Evolutionary conservation across 2,329 filamentous ascomycete genomes (phyloP).

Genomic region (Botrytis galanthina): DNA sequence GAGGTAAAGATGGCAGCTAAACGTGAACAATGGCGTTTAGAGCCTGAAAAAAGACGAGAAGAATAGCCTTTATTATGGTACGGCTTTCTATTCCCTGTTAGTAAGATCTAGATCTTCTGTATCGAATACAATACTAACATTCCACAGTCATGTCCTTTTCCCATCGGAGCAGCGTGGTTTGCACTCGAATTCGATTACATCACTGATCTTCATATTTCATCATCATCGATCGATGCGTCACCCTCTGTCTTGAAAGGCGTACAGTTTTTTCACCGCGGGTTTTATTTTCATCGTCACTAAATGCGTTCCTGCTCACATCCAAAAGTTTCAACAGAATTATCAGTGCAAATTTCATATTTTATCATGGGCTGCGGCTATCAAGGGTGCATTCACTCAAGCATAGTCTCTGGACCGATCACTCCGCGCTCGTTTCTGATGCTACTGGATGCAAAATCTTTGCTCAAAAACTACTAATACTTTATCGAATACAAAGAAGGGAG

Average conservation of each 20-base stretch:
- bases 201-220: not conserved
- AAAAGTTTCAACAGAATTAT: not conserved
- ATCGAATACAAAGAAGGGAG: not conserved
- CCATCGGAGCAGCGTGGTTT: not conserved
- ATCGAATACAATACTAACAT: not conserved
- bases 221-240: not conserved
- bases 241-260: too few species aligned
- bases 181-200: not conserved
- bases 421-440: not conserved
- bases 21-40: not conserved
- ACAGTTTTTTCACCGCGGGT: too few species aligned
- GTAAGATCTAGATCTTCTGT: not conserved
- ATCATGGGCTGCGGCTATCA: not conserved
- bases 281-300: not conserved
- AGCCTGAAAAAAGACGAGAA: too few species aligned
- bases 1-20: not conserved
- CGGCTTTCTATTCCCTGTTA: not conserved
- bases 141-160: not conserved
- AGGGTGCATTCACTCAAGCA: not conserved
- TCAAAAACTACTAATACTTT: fast-evolving
- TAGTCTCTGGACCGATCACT: not conserved
- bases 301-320: not conserved
- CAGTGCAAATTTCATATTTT: not conserved
- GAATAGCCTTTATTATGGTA: not conserved
- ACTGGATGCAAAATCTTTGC: not conserved